Evolutionary conservation across 2,329 filamentous ascomycete species (phyloP).

Genomic region (Fusarium mundagurra): DNA sequence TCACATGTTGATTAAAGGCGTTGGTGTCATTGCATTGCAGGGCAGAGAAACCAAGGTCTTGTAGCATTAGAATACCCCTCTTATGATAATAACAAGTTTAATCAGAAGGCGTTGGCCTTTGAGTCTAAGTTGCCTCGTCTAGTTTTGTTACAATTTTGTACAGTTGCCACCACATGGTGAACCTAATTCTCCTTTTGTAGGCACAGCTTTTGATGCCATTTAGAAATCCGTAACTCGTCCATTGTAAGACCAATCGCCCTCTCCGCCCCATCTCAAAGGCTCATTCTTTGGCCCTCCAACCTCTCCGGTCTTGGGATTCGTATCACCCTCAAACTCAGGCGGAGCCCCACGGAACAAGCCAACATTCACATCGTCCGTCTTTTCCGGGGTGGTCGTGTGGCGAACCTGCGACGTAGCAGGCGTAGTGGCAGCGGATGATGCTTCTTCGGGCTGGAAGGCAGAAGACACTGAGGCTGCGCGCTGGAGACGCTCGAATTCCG

Average conservation of each 20-base stretch:
- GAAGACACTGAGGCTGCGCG: slow-evolving; percentile 62
- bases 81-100: slow-evolving; percentile 35
- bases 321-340: slow-evolving; percentile 93
- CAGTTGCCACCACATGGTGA: neutral
- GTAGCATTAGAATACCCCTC: slow-evolving; percentile 44
- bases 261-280: slow-evolving; percentile 84
- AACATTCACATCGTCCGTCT: slow-evolving; percentile 59
- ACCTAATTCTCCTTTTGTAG: neutral
- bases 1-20: slow-evolving; percentile 32
- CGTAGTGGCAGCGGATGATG: slow-evolving; percentile 28
- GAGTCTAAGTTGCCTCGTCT: slow-evolving; percentile 17
- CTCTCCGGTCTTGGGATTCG: slow-evolving; percentile 93
- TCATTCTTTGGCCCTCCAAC: slow-evolving; percentile 98
- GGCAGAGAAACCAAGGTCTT: slow-evolving; percentile 30
- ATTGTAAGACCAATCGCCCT: slow-evolving; percentile 90
- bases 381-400: slow-evolving; percentile 33
- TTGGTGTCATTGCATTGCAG: slow-evolving; percentile 38
- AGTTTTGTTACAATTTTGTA: slow-evolving; percentile 32
- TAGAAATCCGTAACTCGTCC: slow-evolving; percentile 92
- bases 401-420: slow-evolving; percentile 38
- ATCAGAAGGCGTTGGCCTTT: slow-evolving; percentile 23
- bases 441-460: slow-evolving; percentile 51
- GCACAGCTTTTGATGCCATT: neutral
- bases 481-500: slow-evolving; percentile 89
- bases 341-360: slow-evolving; percentile 78